These are phyloP conservation scores for Chernovozyma aurita DNA, from an alignment of 1,139 yeast genomes.

Conservation along the genomic window DNA sequence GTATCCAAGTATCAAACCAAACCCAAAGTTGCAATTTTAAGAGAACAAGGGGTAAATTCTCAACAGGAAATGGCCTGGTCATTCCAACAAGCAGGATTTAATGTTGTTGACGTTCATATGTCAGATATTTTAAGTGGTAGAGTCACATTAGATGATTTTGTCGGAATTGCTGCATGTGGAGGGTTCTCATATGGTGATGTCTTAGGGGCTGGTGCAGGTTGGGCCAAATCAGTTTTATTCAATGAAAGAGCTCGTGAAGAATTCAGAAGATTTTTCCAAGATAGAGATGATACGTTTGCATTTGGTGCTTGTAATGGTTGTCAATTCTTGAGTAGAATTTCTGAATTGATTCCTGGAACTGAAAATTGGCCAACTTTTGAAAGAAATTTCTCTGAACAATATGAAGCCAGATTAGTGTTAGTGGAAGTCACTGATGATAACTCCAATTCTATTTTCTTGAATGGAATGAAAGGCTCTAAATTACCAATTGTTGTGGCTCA, in stretches of 20 bases:
- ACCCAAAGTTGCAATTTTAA: constrained; percentile 92
- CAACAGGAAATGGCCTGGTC: constrained; percentile 99
- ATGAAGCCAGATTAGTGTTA: constrained; percentile 93
- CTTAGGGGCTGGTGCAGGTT: constrained; percentile 97
- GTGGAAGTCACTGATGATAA: constrained; percentile 67
- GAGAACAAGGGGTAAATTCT: constrained; percentile 99
- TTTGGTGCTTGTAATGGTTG: constrained; percentile 99
- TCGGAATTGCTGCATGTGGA: constrained; percentile 98
- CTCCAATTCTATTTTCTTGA: constrained; percentile 67
- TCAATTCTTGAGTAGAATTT: constrained; percentile 88
- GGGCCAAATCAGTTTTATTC: constrained; percentile 97
- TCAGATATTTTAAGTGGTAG: constrained; percentile 78
- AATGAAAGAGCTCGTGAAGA: constrained; percentile 73
- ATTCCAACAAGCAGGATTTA: constrained; percentile 93
- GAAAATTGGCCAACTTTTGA: constrained; percentile 97
- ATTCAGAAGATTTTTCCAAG: constrained; percentile 77
- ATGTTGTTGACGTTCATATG: constrained; percentile 93
- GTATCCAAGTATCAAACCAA: constrained; percentile 24
- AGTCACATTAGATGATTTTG: constrained; percentile 73
- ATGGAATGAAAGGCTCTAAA: constrained; percentile 87
- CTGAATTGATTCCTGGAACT: constrained; percentile 89
- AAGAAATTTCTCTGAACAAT: constrained; percentile 88
- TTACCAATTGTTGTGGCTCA: constrained; percentile 98
- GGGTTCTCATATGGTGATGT: constrained; percentile 99
- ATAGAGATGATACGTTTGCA: constrained; percentile 91